Base-by-base conservation (phyloP, 495 filamentous ascomycete species). In the Penicillium soppii region DNA sequence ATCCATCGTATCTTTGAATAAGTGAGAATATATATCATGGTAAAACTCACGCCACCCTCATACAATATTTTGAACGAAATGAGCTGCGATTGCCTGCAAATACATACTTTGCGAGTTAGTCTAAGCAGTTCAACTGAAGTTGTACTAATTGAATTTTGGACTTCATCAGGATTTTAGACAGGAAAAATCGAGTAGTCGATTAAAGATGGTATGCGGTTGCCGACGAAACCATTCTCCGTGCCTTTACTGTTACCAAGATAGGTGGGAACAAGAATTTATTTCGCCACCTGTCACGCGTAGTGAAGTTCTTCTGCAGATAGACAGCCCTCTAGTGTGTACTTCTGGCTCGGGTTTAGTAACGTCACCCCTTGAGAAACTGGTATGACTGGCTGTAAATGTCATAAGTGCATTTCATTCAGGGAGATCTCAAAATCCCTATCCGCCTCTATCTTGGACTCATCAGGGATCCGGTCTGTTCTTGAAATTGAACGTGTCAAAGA, bases 401-500 rank as follows among this genome's bases (percentile, higher is more conserved):
- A 33, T n/a, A n/a, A 4, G 16, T 33, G 15, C 15, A 35, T 35
- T 35, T 35, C 5, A 35, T 35, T 8, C 15, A 35, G 32, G 32
- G 32, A 16, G 36, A 47, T 42, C 23, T 53, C 32, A 42, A 47
- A 47, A 3, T 46, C 29, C 30, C 26, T 17, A 38, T 53, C 50
- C 27, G 29, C 21, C 5, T 47, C 33, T 13, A 33, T 7, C 20
- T 51, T 15, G 13, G 47, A 43, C 30, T 35, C 16, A 37, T 53
- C 13, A 32, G 43, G 43, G 22, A 53, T 53, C 42, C 26, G 35
- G 7, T 35, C 32, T 35, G 54, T 43, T 57, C 48, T 47, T 39
- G 48, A 52, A 42, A 43, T 17, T 52, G 15, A 39, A 52, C 39
- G 27, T 52, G 43, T 41, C 42, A 25, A 35, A 51, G 49, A 51